These are phyloP conservation scores for Ophiostoma tasmaniense DNA, from an alignment of 2,329 filamentous ascomycete genomes.

Conservation along the genomic window DNA sequence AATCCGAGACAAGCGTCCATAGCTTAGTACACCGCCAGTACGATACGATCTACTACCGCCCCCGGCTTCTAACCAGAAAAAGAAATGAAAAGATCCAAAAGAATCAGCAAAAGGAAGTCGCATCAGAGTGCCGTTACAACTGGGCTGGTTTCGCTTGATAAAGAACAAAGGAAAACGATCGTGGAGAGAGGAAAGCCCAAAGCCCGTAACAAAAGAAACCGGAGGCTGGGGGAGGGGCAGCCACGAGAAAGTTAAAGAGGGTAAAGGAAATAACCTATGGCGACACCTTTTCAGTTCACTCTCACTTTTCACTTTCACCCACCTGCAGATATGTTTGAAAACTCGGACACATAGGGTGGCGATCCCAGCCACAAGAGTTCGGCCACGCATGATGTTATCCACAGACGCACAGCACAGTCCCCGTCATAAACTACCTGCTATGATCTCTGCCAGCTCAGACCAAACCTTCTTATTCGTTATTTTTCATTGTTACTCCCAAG, in stretches of 20 bases:
- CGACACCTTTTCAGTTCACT: neutral
- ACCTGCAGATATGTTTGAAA: neutral
- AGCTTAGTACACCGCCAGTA: conserved; percentile 2
- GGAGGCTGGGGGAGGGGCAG: neutral
- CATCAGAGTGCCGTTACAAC: neutral
- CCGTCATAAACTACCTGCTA: neutral
- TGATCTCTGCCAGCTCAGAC: neutral
- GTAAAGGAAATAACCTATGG: neutral
- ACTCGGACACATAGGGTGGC: neutral
- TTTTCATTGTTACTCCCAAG: too few relatives aligned
- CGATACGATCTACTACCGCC: neutral
- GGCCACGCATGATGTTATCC: neutral
- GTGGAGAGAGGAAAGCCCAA: neutral
- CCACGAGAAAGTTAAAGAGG: neutral
- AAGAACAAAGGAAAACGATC: neutral
- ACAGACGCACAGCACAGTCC: neutral
- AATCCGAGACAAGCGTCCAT: conserved; percentile 4
- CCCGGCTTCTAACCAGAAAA: neutral
- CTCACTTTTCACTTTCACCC: too few relatives aligned
- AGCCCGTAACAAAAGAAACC: neutral
- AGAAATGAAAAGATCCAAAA: neutral
- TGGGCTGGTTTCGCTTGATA: neutral
- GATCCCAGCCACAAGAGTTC: conserved; percentile 1
- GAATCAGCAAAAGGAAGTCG: neutral
- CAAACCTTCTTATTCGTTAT: too few relatives aligned